Conservation (phyloP, 2,329 filamentous ascomycete species). For the Neurospora crassa region DNA sequence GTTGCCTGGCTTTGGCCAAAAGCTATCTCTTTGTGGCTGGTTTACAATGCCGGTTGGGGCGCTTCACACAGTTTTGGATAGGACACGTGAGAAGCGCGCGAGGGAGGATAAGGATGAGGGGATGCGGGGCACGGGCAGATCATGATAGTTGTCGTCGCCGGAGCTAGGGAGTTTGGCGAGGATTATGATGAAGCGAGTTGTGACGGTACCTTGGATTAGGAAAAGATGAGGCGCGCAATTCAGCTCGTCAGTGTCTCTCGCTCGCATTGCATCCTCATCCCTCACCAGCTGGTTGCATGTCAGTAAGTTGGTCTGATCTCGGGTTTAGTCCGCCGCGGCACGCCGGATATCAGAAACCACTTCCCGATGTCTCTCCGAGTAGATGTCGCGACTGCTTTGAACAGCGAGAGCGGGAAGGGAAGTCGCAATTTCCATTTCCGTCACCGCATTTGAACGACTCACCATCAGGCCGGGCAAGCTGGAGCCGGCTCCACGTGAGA, state of each 20-base stretch:
- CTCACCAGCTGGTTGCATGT: background rate
- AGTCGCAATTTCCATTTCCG: background rate
- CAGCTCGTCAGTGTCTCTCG: background rate
- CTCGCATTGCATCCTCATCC: background rate
- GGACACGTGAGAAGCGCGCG: background rate
- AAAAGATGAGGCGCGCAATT: background rate
- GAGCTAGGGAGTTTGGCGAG: background rate
- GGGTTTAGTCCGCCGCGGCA: background rate
- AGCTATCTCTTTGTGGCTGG: background rate
- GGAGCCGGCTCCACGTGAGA: background rate
- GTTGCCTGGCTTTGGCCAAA: background rate
- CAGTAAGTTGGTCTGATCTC: background rate
- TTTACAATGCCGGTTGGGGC: background rate
- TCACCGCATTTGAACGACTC: background rate
- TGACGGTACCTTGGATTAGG: background rate
- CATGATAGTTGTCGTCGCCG: background rate
- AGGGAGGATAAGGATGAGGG: background rate
- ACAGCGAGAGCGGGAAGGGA: background rate
- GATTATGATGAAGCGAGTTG: background rate
- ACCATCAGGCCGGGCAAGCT: background rate
- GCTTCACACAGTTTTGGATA: background rate
- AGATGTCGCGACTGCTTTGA: background rate
- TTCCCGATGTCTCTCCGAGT: background rate
- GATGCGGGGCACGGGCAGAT: background rate
- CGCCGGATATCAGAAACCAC: background rate